Base-by-base conservation (phyloP, 2,329 filamentous ascomycete species). In the Diaporthe citriasiana region DNA sequence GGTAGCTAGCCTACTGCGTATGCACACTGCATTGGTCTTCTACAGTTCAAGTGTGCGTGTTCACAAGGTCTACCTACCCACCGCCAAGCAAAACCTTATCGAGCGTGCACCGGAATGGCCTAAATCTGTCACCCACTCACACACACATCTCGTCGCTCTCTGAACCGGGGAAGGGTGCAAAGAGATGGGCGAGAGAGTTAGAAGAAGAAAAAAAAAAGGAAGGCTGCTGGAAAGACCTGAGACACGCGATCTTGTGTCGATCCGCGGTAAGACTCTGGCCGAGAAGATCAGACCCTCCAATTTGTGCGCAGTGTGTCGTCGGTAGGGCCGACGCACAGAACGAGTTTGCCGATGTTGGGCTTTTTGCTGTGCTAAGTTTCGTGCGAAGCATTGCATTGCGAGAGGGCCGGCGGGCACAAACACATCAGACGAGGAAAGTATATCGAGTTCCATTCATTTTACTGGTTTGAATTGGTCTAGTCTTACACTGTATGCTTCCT, bases 51-150 rank as follows among this genome's bases (percentile, higher is more conserved):
- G 22, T 10, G 30, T 38, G 19, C 55, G 12, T 7, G 2, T 17
- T 13, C 27, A 35, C 53, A 56, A 33, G 27, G 53, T 22, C 30
- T 35, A 53, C 47, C 30, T 35, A 53, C 47, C 63, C 7, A 9
- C 33, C 45, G 63, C 63, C 63, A 53, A 68, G 63, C 8, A 53
- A 68, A 68, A 68, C 63, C 63, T 68, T 68, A 68, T 68, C 63
- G 63, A 53, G 47, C 38, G 63, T 66, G 51, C 63, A 45, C 45
- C 30, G n/a, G 63, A 3, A 25, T 17, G n/a, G 63, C 57, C 30
- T 38, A 66, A 66, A 38, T 51, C 35, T 66, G 45, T 17, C 45
- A 25, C 56, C 42, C 42, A 50, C 27, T n/a, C n/a, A n/a, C n/a
- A n/a, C 3, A 38, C 2, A 1, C 59, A 30, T 15, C 27, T 45